A percentile compares a stretch with the other conserved stretches of the same genome.
Evolutionary conservation across 306 rosid species (phyloP).

Genomic region (Sechiopsis laciniata): DNA sequence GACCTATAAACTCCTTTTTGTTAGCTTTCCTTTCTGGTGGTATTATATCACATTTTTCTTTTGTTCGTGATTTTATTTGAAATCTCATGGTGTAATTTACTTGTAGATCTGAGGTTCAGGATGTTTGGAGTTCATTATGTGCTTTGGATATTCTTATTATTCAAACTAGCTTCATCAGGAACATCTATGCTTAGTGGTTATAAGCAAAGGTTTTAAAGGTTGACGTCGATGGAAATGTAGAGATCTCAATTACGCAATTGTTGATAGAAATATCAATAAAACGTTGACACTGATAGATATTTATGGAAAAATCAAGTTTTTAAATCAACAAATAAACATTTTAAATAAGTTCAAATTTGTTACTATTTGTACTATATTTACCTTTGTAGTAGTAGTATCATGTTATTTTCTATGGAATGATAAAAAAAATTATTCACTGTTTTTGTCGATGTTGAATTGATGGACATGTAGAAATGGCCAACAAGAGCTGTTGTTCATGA

Average conservation of each 20-base stretch:
- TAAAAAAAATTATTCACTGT: neutral
- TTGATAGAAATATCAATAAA: neutral
- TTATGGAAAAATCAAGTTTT: neutral
- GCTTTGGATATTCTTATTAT: neutral
- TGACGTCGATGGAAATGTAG: neutral
- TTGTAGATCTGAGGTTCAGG: neutral
- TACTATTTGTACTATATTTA: neutral
- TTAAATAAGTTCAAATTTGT: neutral
- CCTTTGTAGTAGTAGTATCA: neutral
- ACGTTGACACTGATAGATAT: neutral
- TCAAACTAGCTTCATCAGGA: neutral
- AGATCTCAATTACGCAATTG: neutral
- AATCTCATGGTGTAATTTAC: neutral
- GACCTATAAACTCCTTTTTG: neutral
- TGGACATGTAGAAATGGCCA: neutral
- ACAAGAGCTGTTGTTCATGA: no score
- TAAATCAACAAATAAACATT: neutral
- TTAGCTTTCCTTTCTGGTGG: slow-evolving; percentile 5
- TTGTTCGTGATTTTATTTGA: neutral
- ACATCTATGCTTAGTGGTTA: slow-evolving; percentile 9
- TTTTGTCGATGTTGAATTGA: neutral
- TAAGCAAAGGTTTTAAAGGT: neutral
- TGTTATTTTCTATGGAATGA: neutral
- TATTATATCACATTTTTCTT: neutral
- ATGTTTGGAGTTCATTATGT: neutral